Evolutionary conservation across 1,284 basidiomycete species (phyloP), one percentile per base, ranked within the genome.

Genomic region (Rhodotorula sp.): DNA sequence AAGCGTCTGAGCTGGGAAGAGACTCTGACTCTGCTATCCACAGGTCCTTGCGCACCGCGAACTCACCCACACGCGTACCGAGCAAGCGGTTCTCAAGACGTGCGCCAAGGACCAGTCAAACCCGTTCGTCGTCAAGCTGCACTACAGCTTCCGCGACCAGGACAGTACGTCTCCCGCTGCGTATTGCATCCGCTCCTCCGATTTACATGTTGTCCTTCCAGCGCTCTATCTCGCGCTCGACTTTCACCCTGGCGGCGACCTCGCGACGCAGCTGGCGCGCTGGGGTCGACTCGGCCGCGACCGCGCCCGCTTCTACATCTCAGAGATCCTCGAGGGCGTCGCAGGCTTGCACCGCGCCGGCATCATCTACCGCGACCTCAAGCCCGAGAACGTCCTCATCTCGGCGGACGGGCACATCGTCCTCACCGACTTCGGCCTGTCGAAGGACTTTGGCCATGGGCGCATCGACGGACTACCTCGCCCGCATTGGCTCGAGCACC

Each of bases 31-130:
- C 14, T 17, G 8, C 19, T 19, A 1, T 10, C n/a, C 23, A 66
- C 93, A 97, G 81, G 95, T 98, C 45, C 85, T 98, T 59, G 92
- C 93, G 2, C 93, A 97, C 80, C 92, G 95, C 81, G 96, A 98
- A 82, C 84, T 98, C 65, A 90, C 91, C 79, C 96, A 98, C 83
- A 97, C 95, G 3, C 85, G 97, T 68, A 95, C 94, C 3, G 96
- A 98, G 82, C 92, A 97, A 81, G 89, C 91, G 17, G 93, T 98
- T 27, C 83, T 98, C 78, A 93, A 91, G 82, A 86, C 91, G 63
- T 95, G 97, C 89, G 82, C 84, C 8, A 86, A 86, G 77, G 81
- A 82, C 56, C 68, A 74, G n/a, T 67, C 72, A 41, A 93, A 96
- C 80, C 93, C 93, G 7, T 98, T 97, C 81, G 90, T 97, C 67